Conservation (phyloP, 2,329 filamentous ascomycete species). For the Didymella keratinophila region DNA sequence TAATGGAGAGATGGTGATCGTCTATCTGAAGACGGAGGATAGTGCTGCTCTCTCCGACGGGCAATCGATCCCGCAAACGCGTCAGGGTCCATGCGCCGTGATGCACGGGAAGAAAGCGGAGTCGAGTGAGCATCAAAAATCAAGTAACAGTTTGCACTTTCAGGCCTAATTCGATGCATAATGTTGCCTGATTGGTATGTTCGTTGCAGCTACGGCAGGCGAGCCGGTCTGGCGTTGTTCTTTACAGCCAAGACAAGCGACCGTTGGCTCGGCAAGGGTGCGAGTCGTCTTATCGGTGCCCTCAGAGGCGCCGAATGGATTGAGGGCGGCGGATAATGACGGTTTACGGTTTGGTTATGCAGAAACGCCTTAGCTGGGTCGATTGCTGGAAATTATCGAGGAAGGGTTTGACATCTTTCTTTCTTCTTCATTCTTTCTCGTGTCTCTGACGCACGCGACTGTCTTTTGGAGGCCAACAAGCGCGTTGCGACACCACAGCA, state of each 20-base stretch:
- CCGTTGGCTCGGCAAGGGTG: conserved; percentile 21
- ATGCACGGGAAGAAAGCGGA: conserved; percentile 16
- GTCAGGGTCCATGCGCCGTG: conserved; percentile 17
- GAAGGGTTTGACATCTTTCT: conserved; percentile 3
- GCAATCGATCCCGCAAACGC: conserved; percentile 20
- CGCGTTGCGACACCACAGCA: conserved; percentile 3
- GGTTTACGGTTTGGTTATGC: conserved; percentile 19
- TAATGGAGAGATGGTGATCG: conserved; percentile 1
- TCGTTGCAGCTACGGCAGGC: conserved; percentile 16
- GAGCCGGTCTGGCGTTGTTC: conserved; percentile 7
- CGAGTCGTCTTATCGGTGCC: conserved; percentile 18
- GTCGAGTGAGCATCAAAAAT: conserved; percentile 20
- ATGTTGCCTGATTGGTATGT: conserved; percentile 21
- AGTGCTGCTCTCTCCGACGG: conserved; percentile 15
- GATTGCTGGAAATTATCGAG: conserved; percentile 15
- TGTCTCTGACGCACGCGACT: conserved; percentile 8
- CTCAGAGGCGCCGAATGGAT: conserved; percentile 18
- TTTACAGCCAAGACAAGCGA: conserved; percentile 5
- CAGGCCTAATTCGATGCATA: conserved; percentile 14
- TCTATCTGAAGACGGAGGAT: conserved; percentile 16
- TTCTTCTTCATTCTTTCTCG: conserved; percentile 9
- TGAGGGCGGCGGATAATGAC: conserved; percentile 18
- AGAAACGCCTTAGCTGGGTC: conserved; percentile 20
- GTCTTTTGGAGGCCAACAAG: not conserved
- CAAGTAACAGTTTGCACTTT: conserved; percentile 20